Base-by-base conservation (phyloP, 352 stramenopile species). In the Phytopythium oedochilum region DNA sequence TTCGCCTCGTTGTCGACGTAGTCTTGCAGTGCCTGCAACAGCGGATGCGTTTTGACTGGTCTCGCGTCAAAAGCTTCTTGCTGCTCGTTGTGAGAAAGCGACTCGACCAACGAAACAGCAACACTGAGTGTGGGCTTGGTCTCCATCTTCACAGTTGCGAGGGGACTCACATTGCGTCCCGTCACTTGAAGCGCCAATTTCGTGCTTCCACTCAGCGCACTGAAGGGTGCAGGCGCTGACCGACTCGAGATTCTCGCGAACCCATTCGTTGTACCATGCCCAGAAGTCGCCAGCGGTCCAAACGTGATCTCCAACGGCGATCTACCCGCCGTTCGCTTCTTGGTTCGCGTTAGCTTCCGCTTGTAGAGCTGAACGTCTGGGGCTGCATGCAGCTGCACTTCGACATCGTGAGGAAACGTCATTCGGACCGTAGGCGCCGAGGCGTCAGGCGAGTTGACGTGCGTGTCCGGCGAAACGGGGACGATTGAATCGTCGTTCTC, bases 71-170 rank as follows among this genome's bases (percentile, higher is more conserved):
- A 57, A 29, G 61, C 78, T 45, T 90, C 80, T 39, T 87, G 80
- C 49, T 90, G 71, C 45, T 90, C 75, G 46, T 78, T 73, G 53
- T 88, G 72, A 46, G 80, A 88, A 29, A 90, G 65, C 5, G 80
- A 90, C 22, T 83, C 77, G 4, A 88, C 80, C 4, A 90, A 60
- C 9, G 80, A 90, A 15, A 88, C 77, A 5, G 75, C 80, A 15
- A 90, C 72, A 59, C 75, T 88, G 5, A 82, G 56, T 5, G 71
- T 66, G 18, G 73, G 75, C 20, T 80, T 86, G 1, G 38, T 25
- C 18, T 83, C 72, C 20, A 43, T 54, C 26, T 70, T 72, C 12
- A 57, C n/a, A 17, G 38, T 5, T 23, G 49, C 20, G 11, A 23
- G 35, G 25, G 23, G 15, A 20, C 9, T 47, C 15, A 20, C 49